A percentile compares a stretch with the other conserved stretches of the same genome.
Evolutionary conservation across 331 rosid genomes (phyloP).

Genomic region (Quercus tomentella): DNA sequence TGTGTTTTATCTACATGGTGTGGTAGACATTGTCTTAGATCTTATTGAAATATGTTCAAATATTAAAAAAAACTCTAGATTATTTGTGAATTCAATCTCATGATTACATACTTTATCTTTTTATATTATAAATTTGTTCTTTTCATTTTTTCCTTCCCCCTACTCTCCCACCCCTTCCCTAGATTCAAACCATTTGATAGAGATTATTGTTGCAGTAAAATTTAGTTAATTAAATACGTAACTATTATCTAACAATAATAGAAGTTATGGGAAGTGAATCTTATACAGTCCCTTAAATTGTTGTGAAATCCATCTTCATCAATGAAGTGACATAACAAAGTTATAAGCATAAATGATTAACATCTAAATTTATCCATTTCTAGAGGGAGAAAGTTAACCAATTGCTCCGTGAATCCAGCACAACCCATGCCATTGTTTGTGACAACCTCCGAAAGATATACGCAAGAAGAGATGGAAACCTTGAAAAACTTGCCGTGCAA

Average conservation of each 20-base stretch:
- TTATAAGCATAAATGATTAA: neutral
- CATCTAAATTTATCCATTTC: neutral
- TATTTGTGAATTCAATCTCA: neutral
- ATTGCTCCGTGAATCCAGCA: conserved; percentile 43
- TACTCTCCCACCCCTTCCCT: neutral
- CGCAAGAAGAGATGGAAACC: conserved; percentile 85
- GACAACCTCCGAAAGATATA: conserved; percentile 64
- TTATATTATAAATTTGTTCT: no score
- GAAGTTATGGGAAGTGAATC: no score
- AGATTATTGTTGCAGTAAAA: no score
- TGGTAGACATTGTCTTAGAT: no score
- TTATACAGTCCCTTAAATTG: neutral
- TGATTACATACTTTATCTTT: neutral
- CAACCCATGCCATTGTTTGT: conserved; percentile 53
- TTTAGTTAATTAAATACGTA: no score
- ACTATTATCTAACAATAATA: no score
- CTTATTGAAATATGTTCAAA: no score
- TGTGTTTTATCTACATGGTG: no score
- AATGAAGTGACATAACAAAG: neutral
- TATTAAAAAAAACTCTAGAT: neutral
- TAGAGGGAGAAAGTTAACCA: conserved; percentile 79
- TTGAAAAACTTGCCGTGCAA: conserved; percentile 66
- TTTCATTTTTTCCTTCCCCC: neutral
- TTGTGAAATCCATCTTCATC: neutral
- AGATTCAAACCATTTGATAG: no score